These are phyloP conservation scores for Fusarium siculi DNA, from an alignment of 2,329 filamentous ascomycete species.

Conservation along the genomic window DNA sequence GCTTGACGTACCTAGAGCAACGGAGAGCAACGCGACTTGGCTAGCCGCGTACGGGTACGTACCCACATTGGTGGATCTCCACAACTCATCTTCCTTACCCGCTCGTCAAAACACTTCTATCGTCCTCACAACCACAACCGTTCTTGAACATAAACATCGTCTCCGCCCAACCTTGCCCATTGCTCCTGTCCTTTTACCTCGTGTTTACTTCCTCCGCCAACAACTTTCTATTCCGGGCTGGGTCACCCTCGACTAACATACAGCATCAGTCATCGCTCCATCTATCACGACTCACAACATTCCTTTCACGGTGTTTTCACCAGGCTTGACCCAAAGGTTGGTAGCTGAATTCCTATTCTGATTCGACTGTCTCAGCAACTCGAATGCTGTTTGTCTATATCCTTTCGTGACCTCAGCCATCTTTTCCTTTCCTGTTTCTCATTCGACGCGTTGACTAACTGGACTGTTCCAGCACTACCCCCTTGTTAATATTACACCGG, in stretches of 20 bases:
- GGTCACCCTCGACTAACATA: constrained; percentile 44
- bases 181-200: constrained; percentile 40
- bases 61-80: constrained; percentile 41
- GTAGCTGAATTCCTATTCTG: constrained; percentile 44
- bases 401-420: constrained; percentile 10
- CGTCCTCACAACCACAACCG: constrained; percentile 46
- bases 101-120: constrained; percentile 53
- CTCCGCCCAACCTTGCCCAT: constrained; percentile 42
- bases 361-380: constrained; percentile 47
- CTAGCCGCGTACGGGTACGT: constrained; percentile 48
- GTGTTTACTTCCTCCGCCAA: constrained; percentile 38
- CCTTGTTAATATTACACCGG: constrained; percentile 35
- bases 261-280: constrained; percentile 42
- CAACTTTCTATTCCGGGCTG: constrained; percentile 26
- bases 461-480: constrained; percentile 24
- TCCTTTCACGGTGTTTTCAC: constrained; percentile 51
- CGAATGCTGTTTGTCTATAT: constrained; percentile 13
- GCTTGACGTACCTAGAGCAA: constrained; percentile 48
- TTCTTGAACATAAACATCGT: constrained; percentile 50
- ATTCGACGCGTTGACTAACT: constrained; percentile 44
- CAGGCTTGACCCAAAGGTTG: constrained; percentile 51
- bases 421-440: constrained; percentile 13
- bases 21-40: constrained; percentile 46
- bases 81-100: constrained; percentile 46
- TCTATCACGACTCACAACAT: constrained; percentile 48